Evolutionary conservation across 495 filamentous ascomycete genomes (phyloP).

Genomic region (Xylaria castorea): DNA sequence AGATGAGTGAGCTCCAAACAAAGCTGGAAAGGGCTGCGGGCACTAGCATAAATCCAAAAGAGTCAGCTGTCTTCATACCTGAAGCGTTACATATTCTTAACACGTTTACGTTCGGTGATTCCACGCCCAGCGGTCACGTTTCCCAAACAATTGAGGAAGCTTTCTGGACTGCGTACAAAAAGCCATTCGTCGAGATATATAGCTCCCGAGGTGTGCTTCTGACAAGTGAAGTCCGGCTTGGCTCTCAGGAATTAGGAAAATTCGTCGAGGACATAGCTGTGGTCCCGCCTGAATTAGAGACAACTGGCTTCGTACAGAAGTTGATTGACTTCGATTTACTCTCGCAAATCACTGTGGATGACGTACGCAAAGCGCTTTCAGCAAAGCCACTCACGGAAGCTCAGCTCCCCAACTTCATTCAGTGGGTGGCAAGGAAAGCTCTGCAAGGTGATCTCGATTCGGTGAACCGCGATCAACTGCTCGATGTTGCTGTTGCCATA

Average conservation of each 20-base stretch:
- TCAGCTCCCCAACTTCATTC: constrained; percentile 81
- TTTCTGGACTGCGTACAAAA: constrained; percentile 90
- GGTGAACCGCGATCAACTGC: constrained; percentile 65
- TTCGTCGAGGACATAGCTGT: constrained; percentile 93
- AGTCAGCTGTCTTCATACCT: constrained; percentile 69
- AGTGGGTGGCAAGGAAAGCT: constrained; percentile 77
- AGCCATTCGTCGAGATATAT: constrained; percentile 81
- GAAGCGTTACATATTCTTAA: constrained; percentile 78
- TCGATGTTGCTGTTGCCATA: constrained; percentile 82
- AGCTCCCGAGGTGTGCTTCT: constrained; percentile 85
- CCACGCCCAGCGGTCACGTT: constrained; percentile 82
- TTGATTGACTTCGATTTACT: constrained; percentile 81
- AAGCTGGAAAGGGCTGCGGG: constrained; percentile 60
- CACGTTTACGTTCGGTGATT: constrained; percentile 85
- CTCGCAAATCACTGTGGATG: constrained; percentile 81
- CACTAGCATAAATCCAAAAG: constrained; percentile 49
- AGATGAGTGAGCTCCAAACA: constrained; percentile 76
- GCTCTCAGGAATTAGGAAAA: constrained; percentile 75
- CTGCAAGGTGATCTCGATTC: constrained; percentile 70
- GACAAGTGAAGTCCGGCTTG: constrained; percentile 77
- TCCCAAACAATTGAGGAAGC: constrained; percentile 86
- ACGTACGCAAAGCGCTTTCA: constrained; percentile 82
- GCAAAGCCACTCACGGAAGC: constrained; percentile 73
- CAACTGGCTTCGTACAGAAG: constrained; percentile 73
- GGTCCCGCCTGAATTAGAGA: constrained; percentile 74